Conservation (phyloP, 768 basidiomycete genomes). For the Hericium alpestre region DNA sequence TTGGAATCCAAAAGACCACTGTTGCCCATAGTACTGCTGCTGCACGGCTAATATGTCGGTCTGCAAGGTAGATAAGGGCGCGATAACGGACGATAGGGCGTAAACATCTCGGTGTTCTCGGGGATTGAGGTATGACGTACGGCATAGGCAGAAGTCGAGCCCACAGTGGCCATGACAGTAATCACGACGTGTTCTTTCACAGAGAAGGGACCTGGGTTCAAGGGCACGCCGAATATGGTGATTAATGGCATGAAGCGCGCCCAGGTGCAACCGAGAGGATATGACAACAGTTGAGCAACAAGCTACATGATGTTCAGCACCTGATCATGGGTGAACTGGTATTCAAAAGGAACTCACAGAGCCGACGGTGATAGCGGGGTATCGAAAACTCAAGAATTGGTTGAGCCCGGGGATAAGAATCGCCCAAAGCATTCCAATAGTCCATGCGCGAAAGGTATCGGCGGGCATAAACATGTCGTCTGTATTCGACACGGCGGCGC, state of each 20-base stretch:
- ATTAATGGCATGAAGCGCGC: constrained; percentile 43
- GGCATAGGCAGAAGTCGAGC: constrained; percentile 31
- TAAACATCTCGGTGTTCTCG: not conserved
- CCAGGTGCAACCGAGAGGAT: constrained; percentile 54
- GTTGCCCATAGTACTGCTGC: constrained; percentile 54
- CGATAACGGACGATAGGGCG: not conserved
- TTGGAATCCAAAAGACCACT: constrained; percentile 41
- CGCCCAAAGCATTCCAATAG: constrained; percentile 61
- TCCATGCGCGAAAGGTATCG: constrained; percentile 58
- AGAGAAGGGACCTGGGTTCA: constrained; percentile 70
- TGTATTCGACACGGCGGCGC: constrained; percentile 63
- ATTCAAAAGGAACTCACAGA: constrained; percentile 13
- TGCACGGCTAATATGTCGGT: constrained; percentile 72
- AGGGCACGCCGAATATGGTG: constrained; percentile 44
- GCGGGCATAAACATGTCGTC: constrained; percentile 58
- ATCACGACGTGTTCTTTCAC: constrained; percentile 45
- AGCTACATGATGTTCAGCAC: constrained; percentile 26
- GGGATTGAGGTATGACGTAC: constrained; percentile 16
- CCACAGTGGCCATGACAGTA: constrained; percentile 34
- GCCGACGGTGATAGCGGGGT: constrained; percentile 12
- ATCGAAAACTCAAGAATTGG: constrained; percentile 58
- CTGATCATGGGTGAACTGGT: not conserved
- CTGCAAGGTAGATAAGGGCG: constrained; percentile 5
- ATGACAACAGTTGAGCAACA: constrained; percentile 62
- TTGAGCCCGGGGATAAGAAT: constrained; percentile 57